A percentile compares a stretch with the other conserved stretches of the same genome.
These are phyloP conservation scores for Tausonia pullulans DNA, from an alignment of 1,284 basidiomycete genomes.

Conservation along the genomic window DNA sequence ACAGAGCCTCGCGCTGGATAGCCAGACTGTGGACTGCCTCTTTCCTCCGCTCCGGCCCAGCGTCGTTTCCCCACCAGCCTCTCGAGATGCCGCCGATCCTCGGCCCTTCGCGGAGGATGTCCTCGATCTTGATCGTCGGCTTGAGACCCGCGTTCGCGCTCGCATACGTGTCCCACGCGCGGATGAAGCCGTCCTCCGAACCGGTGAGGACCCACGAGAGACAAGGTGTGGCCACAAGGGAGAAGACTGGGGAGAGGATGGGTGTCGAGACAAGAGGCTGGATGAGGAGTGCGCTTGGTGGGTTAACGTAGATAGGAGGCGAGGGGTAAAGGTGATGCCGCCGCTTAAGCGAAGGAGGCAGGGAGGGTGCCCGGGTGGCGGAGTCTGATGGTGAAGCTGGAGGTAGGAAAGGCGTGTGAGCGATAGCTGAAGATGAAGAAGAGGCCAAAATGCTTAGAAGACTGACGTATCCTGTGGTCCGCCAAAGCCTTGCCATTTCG, in stretches of 20 bases:
- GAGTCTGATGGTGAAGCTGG: not conserved
- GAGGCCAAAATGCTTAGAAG: not conserved
- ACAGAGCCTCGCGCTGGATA: slow-evolving; percentile 80
- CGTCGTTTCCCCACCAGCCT: slow-evolving; percentile 65
- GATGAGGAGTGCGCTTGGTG: not conserved
- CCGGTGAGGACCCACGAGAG: slow-evolving; percentile 1
- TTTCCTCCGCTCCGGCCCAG: slow-evolving; percentile 24
- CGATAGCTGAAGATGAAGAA: not conserved
- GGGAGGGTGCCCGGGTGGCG: not conserved
- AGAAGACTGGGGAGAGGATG: not conserved
- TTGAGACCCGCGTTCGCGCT: slow-evolving; percentile 78
- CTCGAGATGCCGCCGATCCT: slow-evolving; percentile 79
- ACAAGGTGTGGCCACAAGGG: not conserved
- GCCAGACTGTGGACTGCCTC: slow-evolving; percentile 76
- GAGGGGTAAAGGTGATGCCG: not conserved
- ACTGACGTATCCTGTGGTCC: not conserved
- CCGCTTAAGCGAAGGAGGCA: not conserved
- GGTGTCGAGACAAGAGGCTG: not conserved
- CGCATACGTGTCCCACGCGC: slow-evolving; percentile 83
- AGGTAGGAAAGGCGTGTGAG: not conserved
- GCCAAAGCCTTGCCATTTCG: not conserved
- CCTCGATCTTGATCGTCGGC: slow-evolving; percentile 78
- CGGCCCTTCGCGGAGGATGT: slow-evolving; percentile 81
- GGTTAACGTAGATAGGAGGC: not conserved
- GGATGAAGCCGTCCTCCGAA: slow-evolving; percentile 54